A percentile compares a stretch with the other conserved stretches of the same genome.
Conservation (phyloP, 116 monocot species). For the Papilionanthe hybrid region DNA sequence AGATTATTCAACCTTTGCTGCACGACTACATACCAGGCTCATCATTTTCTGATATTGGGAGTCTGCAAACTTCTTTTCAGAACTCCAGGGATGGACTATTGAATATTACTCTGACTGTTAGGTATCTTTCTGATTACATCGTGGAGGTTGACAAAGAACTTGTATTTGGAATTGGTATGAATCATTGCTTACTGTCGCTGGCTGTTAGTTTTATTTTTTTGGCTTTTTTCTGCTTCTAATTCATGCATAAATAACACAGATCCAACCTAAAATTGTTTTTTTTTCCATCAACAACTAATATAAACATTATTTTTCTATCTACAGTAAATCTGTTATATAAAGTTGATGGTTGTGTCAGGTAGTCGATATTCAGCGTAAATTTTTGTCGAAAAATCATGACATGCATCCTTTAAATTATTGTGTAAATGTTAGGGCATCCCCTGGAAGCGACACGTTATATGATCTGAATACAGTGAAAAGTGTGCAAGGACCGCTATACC, state of each 20-base stretch:
- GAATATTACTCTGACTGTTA: slow-evolving; percentile 74
- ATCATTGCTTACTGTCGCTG: neutral
- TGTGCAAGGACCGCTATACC: too few species aligned
- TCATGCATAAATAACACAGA: neutral
- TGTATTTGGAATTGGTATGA: slow-evolving; percentile 57
- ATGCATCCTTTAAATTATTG: too few species aligned
- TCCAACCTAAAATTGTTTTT: neutral
- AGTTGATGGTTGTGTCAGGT: too few species aligned
- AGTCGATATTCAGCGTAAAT: too few species aligned
- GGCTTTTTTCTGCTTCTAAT: neutral
- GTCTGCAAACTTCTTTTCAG: slow-evolving; percentile 67
- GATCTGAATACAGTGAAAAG: too few species aligned
- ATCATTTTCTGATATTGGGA: slow-evolving; percentile 44
- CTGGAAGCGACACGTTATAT: too few species aligned
- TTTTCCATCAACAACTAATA: neutral
- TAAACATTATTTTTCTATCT: neutral
- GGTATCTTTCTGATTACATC: slow-evolving; percentile 84
- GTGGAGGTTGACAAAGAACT: slow-evolving; percentile 76
- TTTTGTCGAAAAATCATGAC: too few species aligned
- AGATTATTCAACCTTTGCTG: slow-evolving; percentile 77
- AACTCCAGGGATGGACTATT: slow-evolving; percentile 57
- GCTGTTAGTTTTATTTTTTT: neutral
- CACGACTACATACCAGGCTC: slow-evolving; percentile 80
- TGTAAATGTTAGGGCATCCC: too few species aligned
- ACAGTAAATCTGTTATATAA: neutral